Evolutionary conservation across 2,329 filamentous ascomycete genomes (phyloP).

Genomic region (Stemphylium beticola): DNA sequence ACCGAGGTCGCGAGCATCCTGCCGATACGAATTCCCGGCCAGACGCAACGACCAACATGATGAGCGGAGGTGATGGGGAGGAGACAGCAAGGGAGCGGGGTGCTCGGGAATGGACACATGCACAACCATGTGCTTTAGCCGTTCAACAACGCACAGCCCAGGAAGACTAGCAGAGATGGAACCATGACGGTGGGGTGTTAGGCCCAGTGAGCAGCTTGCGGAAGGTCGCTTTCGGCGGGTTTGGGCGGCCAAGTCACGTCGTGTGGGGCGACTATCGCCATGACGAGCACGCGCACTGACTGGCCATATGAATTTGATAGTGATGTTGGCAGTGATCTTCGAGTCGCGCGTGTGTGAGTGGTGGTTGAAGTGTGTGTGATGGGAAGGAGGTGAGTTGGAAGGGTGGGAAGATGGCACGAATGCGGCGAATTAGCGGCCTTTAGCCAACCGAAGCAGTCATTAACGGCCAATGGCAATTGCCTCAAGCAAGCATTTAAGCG

Average conservation of each 20-base stretch:
- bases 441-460: conserved; percentile 17
- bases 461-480: conserved; percentile 26
- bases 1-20: background rate
- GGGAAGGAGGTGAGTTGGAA: conserved; percentile 12
- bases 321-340: conserved; percentile 17
- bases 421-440: conserved; percentile 30
- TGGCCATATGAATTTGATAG: background rate
- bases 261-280: conserved; percentile 10
- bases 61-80: conserved; percentile 1
- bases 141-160: conserved; percentile 17
- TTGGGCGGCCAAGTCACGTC: conserved; percentile 2
- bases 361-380: conserved; percentile 4
- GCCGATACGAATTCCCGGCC: background rate
- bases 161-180: conserved; percentile 4
- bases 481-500: conserved; percentile 39
- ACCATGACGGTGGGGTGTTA: conserved; percentile 11
- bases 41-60: background rate
- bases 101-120: background rate
- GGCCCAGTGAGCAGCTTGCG: conserved; percentile 4
- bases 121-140: conserved; percentile 18
- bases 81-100: conserved; percentile 10
- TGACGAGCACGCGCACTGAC: conserved; percentile 1
- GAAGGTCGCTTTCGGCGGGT: conserved; percentile 5
- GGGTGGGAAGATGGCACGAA: conserved; percentile 9
- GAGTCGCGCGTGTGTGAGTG: background rate